A percentile compares a stretch with the other conserved stretches of the same genome.
Conservation (phyloP, 2,329 filamentous ascomycete species). For the Diaporthe eres region DNA sequence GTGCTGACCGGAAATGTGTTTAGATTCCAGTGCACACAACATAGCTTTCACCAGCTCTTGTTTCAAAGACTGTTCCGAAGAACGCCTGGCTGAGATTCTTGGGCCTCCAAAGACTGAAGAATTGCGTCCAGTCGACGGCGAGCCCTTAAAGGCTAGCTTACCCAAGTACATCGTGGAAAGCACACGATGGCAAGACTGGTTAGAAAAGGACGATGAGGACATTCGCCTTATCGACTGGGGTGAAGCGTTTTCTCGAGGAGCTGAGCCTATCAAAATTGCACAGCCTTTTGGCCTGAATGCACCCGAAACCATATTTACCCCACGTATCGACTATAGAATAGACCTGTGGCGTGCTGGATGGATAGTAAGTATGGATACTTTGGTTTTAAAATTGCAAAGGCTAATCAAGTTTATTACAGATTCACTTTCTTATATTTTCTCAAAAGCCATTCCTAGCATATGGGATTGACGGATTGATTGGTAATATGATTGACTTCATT, state of each 20-base stretch:
- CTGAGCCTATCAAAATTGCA: neutral
- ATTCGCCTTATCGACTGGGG: constrained; percentile 7
- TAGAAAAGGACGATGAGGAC: neutral
- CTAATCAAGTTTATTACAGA: neutral
- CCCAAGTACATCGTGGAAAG: neutral
- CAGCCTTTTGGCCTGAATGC: neutral
- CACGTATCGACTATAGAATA: neutral
- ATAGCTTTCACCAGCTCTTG: neutral
- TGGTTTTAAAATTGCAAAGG: neutral
- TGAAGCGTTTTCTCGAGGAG: neutral
- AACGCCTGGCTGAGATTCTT: neutral
- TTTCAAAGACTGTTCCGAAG: neutral
- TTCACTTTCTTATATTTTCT: neutral
- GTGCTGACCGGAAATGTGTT: neutral
- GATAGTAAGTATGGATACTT: neutral
- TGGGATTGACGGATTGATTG: neutral
- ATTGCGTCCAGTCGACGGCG: neutral
- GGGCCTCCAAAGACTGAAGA: neutral
- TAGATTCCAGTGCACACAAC: neutral
- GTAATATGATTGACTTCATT: neutral
- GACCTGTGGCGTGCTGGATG: constrained; percentile 4
- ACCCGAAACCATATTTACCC: neutral
- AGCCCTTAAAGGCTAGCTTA: neutral
- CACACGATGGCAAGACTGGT: neutral
- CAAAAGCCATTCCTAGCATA: neutral